Base-by-base conservation (phyloP, 768 basidiomycete genomes). In the Auricularia sp. region DNA sequence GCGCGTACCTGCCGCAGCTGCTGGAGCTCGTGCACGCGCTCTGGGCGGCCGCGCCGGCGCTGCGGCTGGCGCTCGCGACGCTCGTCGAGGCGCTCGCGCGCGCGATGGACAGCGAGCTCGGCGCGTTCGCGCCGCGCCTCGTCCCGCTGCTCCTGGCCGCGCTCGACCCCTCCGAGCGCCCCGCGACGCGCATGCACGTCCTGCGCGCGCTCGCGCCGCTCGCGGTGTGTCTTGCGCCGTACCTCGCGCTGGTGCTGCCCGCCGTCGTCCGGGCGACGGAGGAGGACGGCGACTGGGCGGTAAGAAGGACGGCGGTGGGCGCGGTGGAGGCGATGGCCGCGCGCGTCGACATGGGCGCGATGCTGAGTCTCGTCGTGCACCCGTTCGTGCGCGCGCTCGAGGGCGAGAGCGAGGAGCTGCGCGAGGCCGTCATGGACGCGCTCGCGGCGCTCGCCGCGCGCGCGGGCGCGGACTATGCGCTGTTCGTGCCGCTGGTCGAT, bases 401-500 rank as follows among this genome's bases (percentile, higher is more conserved):
- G 56, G 69, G 70, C 1, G 72, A 69, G 29, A 64, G 66, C 0
- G 65, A 60, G 36, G 77, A 79, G 18, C 66, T 81, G 5, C 68
- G 74, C 23, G 66, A 63, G 0, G 74, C 73, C 3, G 75, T 79
- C 3, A 80, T 81, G 79, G 77, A 79, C 61, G 77, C 78, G 3
- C 73, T 81, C 1, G 79, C 77, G 68, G 74, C 77, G 1, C 68
- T 81, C 10, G 71, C 80, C 2, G 66, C 79, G 8, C 80, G 81
- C 66, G 76, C 81, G 56, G 78, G 78, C 1, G 68, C 79, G 5
- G 79, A 80, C 64, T 81, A 76, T 66, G 77, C 79, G n/a, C 75
- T 81, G 34, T 81, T 81, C 68, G 77, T 80, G 21, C 79, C 80
- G 8, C 76, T 80, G 74, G 76, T 81, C 68, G 77, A 78, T 72